phyloP scores from a whole-genome alignment of 164 flowering plant species.

The Pachysandra terminalis region DNA sequence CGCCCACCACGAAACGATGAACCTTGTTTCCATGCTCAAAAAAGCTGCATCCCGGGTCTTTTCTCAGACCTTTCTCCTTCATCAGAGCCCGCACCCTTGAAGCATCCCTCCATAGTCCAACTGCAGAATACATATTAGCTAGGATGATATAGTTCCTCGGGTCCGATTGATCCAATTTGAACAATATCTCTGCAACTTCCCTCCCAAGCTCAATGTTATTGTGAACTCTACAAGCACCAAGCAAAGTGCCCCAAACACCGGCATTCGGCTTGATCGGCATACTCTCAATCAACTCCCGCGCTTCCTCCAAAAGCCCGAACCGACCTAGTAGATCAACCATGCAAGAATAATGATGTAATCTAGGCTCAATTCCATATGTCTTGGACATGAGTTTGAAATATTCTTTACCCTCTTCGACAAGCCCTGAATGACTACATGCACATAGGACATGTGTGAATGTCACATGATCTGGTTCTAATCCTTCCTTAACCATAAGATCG shows the following conservation, averaged over 20 bases:
- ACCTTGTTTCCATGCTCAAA: constrained; percentile 33
- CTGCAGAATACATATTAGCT: constrained; percentile 37
- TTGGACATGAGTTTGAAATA: constrained; percentile 24
- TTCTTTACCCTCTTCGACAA: constrained; percentile 23
- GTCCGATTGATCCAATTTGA: constrained; percentile 20
- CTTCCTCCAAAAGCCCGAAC: constrained; percentile 25
- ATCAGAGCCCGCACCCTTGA: constrained; percentile 29
- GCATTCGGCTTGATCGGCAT: constrained; percentile 33
- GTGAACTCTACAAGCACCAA: constrained; percentile 27
- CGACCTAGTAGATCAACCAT: constrained; percentile 38
- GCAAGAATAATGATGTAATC: constrained; percentile 35
- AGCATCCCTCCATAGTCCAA: constrained; percentile 37
- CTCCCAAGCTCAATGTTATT: constrained; percentile 22
- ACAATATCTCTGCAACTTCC: constrained; percentile 24
- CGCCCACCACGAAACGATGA: constrained; percentile 34
- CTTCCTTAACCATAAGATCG: constrained; percentile 20
- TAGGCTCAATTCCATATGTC: constrained; percentile 25
- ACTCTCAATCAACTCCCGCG: constrained; percentile 13
- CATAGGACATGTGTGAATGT: constrained; percentile 30
- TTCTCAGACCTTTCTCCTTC: constrained; percentile 29
- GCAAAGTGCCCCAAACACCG: constrained; percentile 32
- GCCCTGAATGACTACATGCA: constrained; percentile 37
- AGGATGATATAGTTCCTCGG: constrained; percentile 26
- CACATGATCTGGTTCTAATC: constrained; percentile 31
- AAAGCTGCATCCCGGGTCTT: constrained; percentile 38